These are phyloP conservation scores for Neophaeococcomyces aloes DNA, from an alignment of 2,329 filamentous ascomycete species.

Conservation along the genomic window DNA sequence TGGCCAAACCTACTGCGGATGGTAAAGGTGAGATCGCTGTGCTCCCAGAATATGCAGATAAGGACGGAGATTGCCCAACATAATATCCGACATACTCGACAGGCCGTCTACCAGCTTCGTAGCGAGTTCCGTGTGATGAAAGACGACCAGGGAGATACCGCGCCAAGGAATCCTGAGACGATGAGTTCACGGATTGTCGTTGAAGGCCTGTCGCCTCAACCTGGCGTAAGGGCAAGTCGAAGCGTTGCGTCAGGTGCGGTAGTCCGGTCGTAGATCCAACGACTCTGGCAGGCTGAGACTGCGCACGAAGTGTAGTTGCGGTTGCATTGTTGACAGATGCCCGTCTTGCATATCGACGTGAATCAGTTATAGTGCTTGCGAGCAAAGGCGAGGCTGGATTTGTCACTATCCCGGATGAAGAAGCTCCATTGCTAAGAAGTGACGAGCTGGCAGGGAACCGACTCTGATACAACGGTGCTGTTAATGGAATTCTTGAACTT, in stretches of 20 bases:
- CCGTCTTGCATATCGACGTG: constrained; percentile 35
- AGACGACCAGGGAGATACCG: background rate
- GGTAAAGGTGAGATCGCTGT: constrained; percentile 30
- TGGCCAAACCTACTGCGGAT: constrained; percentile 29
- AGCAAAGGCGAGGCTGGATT: constrained; percentile 39
- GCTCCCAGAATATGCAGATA: constrained; percentile 32
- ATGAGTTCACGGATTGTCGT: background rate
- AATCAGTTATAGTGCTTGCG: constrained; percentile 30
- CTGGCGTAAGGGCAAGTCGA: constrained; percentile 11
- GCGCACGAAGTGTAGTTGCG: constrained; percentile 35
- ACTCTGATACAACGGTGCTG: constrained; percentile 22
- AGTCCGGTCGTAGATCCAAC: constrained; percentile 25
- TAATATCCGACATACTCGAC: constrained; percentile 40
- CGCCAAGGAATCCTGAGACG: background rate
- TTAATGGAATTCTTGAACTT: constrained; percentile 18
- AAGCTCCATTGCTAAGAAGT: constrained; percentile 12
- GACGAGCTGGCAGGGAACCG: constrained; percentile 19
- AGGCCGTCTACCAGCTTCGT: constrained; percentile 28
- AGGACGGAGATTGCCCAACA: constrained; percentile 33
- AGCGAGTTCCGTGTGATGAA: constrained; percentile 25
- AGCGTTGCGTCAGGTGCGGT: constrained; percentile 6
- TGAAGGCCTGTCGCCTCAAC: background rate
- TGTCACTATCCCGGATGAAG: constrained; percentile 31
- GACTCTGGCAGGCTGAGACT: constrained; percentile 41
- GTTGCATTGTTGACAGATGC: constrained; percentile 35